Base-by-base conservation (phyloP, 2,329 filamentous ascomycete species). In the Ophiostoma fasciatum region DNA sequence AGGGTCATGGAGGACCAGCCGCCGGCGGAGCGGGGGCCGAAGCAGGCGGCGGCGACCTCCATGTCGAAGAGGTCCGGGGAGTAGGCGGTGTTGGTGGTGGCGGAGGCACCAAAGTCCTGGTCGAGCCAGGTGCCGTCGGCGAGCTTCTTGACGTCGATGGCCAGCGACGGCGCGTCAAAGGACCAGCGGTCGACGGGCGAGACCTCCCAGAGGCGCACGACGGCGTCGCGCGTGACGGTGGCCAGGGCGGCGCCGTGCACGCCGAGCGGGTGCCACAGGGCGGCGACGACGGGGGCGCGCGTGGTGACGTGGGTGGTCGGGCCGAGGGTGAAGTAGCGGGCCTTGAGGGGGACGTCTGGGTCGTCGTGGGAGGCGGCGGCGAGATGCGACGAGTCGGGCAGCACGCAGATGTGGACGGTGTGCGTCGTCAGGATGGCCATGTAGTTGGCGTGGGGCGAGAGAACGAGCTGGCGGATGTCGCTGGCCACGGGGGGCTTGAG, bases 1-100 rank as follows among this genome's bases (percentile, higher is more conserved):
- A 98, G 65, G 1, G 90, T 96, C 82, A 94, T 94, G 9, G 87
- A 75, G 7, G 85, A 82, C 90, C 90, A 98, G 36, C 85, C 85
- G 12, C 85, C 88, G 7, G 71, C 71, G 25, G 64, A 65, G 44
- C 67, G 65, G 11, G 62, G 62, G 25, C 68, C 64, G 59, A 98
- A 98, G 52, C 77, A 82, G 34, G 87, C 85, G 2, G 87, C 78
- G 4, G 85, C 84, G 17, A 93, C 84, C 51, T 94, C 82, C 78
- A 98, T 93, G 52, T 96, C 87, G 40, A 92, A 78, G 2, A 73
- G 74, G 53, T 96, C 87, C 0, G 85, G 81, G 1, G 85, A 94
- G 49, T 93, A 96, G 9, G 75, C 78, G 47, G 80, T 83, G 52
- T 75, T 84, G 29, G 74, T 78, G 7, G 78, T 71, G 43, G 78